Base-by-base conservation (phyloP, 1,284 basidiomycete genomes). In the Takashimella koratensis region DNA sequence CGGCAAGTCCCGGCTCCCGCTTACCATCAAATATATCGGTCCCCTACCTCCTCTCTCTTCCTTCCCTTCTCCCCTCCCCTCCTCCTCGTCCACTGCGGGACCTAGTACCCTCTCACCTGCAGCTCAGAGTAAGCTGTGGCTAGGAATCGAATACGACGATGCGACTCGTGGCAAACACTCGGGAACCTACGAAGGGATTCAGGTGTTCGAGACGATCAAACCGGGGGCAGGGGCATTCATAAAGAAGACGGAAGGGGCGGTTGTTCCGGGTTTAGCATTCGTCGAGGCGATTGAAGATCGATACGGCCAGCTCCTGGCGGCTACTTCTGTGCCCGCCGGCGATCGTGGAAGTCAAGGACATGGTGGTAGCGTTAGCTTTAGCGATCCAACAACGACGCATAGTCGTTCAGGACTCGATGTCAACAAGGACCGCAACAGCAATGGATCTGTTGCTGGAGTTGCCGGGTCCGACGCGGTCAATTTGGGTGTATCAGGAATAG, bases 131-230 rank as follows among this genome's bases (percentile, higher is more conserved):
- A 45, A 53, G 10, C 52, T 76, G 13, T 98, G 95, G 94, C 81
- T 94, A 4, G 95, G 95, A 12, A 82, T 98, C 48, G 94, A 98
- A 77, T 98, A 94, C 90, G 95, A 98, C 67, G 85, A 92, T 66
- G 80, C 86, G 4, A 56, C 70, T 1, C 81, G 89, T 49, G 94
- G 94, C 23, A 95, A 88, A 74, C 93, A 98, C 70, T 83, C 86
- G 62, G 95, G 95, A 11, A 72, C 79, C 52, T 89, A 88, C 71
- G 84, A 89, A 60, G 88, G 85, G 30, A 82, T 79, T 52, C 80
- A 79, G 30, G 94, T 96, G 74, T 98, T 98, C 70, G 69, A 53
- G 10, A 59, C 60, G 2, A 49, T 60, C 4, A 57, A 70, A 25
- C 41, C 72, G 47, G 67, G 73, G 16, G 61, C 73, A 2, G 76